phyloP scores from a whole-genome alignment of 73 alveolate genomes.

The Paramecium sexaurelia region DNA sequence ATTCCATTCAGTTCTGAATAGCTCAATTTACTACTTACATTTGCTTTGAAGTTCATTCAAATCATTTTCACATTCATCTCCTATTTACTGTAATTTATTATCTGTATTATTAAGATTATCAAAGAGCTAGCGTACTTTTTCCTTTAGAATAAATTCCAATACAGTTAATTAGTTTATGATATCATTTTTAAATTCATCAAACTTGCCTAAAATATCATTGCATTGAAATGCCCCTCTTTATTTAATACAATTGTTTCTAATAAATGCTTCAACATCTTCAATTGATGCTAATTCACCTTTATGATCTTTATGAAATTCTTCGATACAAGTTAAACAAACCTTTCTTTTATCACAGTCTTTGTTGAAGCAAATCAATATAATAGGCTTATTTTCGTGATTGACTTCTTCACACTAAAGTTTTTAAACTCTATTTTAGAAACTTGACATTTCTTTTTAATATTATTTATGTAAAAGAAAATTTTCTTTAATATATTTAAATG shows the following conservation, averaged over 20 bases:
- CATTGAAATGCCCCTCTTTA: background rate
- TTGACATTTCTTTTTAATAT: background rate
- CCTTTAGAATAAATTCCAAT: background rate
- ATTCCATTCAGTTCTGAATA: background rate
- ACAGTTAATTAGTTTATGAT: background rate
- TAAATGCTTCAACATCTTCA: slow-evolving; percentile 6
- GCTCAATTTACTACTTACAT: background rate
- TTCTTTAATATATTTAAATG: background rate
- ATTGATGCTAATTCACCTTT: background rate
- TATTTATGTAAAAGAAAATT: background rate
- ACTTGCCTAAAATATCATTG: background rate
- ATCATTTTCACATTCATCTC: background rate
- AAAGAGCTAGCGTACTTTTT: background rate
- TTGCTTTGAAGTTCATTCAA: background rate
- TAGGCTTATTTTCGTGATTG: slow-evolving; percentile 18
- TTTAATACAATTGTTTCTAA: background rate
- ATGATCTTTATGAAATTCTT: slow-evolving; percentile 39
- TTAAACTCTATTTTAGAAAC: slow-evolving; percentile 24
- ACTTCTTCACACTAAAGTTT: background rate
- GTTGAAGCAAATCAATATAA: slow-evolving; percentile 21
- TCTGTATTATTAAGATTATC: background rate
- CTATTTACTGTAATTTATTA: background rate
- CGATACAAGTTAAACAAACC: slow-evolving; percentile 6
- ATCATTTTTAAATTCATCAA: background rate
- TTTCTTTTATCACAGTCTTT: slow-evolving; percentile 20